Conservation (phyloP, 768 basidiomycete species). For the Suillus americanus region DNA sequence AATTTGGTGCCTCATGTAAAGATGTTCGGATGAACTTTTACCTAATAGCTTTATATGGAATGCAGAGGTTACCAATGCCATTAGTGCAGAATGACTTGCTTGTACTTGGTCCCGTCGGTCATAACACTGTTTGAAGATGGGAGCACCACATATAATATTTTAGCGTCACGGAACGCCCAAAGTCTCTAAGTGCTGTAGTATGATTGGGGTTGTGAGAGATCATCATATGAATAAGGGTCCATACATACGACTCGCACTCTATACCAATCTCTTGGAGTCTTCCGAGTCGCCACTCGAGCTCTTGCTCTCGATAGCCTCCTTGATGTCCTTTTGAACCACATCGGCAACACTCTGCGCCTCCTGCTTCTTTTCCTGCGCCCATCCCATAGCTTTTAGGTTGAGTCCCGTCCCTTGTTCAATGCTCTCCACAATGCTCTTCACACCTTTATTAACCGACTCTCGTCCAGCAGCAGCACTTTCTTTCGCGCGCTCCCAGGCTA, state of each 20-base stretch:
- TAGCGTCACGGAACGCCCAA: background rate
- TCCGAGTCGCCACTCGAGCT: background rate
- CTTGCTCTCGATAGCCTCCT: slow-evolving; percentile 13
- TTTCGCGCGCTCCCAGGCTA: slow-evolving; percentile 58
- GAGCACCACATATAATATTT: background rate
- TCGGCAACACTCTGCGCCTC: slow-evolving; percentile 21
- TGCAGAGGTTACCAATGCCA: background rate
- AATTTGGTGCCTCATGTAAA: background rate
- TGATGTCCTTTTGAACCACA: slow-evolving; percentile 27
- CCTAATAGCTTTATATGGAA: no score
- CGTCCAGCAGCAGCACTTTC: slow-evolving; percentile 50
- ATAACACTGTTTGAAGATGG: background rate
- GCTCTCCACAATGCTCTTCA: slow-evolving; percentile 46
- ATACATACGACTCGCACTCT: background rate
- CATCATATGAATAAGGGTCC: background rate
- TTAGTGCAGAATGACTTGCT: background rate
- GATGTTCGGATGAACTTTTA: no score
- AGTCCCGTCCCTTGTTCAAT: slow-evolving; percentile 74
- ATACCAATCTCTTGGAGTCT: slow-evolving; percentile 2
- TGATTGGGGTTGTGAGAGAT: background rate
- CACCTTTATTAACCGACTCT: slow-evolving; percentile 43
- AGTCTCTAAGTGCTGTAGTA: background rate
- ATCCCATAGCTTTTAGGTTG: slow-evolving; percentile 63
- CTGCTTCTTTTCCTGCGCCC: slow-evolving; percentile 29
- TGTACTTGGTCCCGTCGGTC: background rate